Evolutionary conservation across 352 stramenopile genomes (phyloP), one percentile per base, ranked within the genome.

Genomic region (Phytophthora boehmeriae): DNA sequence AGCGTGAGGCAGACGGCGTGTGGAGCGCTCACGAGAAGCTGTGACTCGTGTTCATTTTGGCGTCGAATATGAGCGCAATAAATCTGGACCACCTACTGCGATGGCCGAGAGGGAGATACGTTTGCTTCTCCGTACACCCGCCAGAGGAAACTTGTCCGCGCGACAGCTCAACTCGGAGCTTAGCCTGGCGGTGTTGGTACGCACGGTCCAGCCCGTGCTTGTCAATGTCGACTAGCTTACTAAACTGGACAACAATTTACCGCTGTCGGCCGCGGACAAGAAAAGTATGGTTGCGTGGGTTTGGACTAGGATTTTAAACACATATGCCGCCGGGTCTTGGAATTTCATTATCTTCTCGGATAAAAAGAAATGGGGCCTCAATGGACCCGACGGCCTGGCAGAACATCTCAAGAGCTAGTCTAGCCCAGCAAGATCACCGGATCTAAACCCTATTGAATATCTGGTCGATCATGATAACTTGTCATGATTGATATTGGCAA

Each of bases 331-430:
- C 1, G 1, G n/a, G n/a, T n/a, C n/a, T n/a, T n/a, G n/a, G n/a
- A n/a, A n/a, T n/a, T n/a, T n/a, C 19, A 16, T 8, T 5, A 1
- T 8, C 32, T 81, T 78, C 42, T 77, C 69, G 0, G 66, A 86
- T 14, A 67, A 80, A 25, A 78, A 78, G 52, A 78, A 74, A 28
- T 80, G 61, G 30, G 79, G 73, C 36, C 42, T 76, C 4, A 71
- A 83, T 19, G 73, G 71, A 0, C 67, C 64, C 2, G 73, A 86
- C 20, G 64, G 71, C 0, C 30, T 86, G 73, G 66, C 55, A 49
- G 0, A 65, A 76, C 39, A 0, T 70, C 0, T 14, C 34, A 17
- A 19, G 34, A 16, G 4, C 4, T 41, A 9, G 11, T 9, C 16
- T 41, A 9, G 34, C 4, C n/a, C 16, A 19, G 34, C 34, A 9